Conservation (phyloP, 495 filamentous ascomycete genomes). For the Pseudomonodictys pantanalensis region DNA sequence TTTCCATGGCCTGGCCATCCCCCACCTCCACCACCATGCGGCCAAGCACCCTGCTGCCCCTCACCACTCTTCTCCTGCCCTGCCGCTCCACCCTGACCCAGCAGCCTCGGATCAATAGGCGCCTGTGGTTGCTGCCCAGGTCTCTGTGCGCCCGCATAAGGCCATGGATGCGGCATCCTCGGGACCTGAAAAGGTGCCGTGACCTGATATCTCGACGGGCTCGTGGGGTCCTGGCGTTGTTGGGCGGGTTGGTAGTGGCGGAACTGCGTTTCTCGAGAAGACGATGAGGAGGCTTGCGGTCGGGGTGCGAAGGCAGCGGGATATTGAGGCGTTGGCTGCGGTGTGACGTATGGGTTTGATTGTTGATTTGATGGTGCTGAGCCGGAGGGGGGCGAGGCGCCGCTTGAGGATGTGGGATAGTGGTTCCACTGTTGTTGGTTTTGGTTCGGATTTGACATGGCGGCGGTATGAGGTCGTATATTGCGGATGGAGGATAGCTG, state of each 20-base stretch:
- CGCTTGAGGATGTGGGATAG: not conserved
- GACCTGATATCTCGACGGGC: not conserved
- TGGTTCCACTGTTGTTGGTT: not conserved
- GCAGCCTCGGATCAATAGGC: too few relatives aligned
- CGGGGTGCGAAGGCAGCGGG: conserved; percentile 5
- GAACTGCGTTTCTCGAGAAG: too few relatives aligned
- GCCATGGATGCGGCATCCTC: conserved; percentile 6
- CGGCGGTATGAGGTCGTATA: too few relatives aligned
- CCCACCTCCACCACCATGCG: too few relatives aligned
- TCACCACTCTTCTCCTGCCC: too few relatives aligned
- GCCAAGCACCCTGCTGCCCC: too few relatives aligned
- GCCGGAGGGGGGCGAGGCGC: not conserved
- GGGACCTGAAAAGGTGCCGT: conserved; percentile 19
- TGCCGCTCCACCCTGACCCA: too few relatives aligned
- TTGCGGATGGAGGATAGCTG: too few relatives aligned
- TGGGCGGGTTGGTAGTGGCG: not conserved
- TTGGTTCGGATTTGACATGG: conserved; percentile 8
- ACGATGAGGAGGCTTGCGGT: too few relatives aligned
- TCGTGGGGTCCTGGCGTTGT: not conserved
- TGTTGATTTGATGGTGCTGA: not conserved
- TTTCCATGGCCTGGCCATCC: too few relatives aligned
- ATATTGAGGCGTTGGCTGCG: conserved; percentile 1
- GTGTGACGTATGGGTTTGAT: not conserved
- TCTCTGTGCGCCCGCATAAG: too few relatives aligned
- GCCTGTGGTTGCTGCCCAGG: too few relatives aligned